Base-by-base conservation (phyloP, 495 filamentous ascomycete genomes). In the Xylaria palmicola region DNA sequence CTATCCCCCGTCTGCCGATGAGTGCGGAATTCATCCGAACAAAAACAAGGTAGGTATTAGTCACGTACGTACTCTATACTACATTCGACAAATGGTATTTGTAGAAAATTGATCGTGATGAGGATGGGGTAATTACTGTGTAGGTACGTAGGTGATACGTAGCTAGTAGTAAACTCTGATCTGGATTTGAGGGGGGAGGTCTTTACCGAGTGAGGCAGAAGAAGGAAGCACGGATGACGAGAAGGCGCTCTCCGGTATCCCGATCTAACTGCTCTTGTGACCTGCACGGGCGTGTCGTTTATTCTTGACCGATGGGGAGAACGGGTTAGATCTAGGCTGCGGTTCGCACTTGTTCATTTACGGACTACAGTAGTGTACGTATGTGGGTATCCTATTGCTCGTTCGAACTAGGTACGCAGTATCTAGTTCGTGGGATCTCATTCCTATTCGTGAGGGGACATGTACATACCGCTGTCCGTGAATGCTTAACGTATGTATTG, bases 1-100 rank as follows among this genome's bases (percentile, higher is more conserved):
- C 45, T 44, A 43, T 50, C 51, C 26, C 22, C 10, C 34, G 45
- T 47, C 56, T 37, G 34, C 13, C 24, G 9, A 12, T 13, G 37
- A 41, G 48, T 53, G 49, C 58, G 48, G 58, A 53, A 60, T 60
- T 49, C 12, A 4, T 39, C 48, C 49, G 49, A 44, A 19, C 47
- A 13, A 8, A 15, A 30, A 15, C n/a, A 43, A 26, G 12, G 19
- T 24, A n/a, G 37, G 10, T n/a, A 37, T 39, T 54, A 24, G 50
- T 40, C n/a, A 37, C 36, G 20, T 30, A 12, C 13, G 41, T 40
- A n/a, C n/a, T n/a, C n/a, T 8, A 30, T 36, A 36, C 6, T 6
- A 6, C 32, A 13, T 6, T 36, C 32, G 32, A 36, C 13, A n/a
- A 26, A 27, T 13, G 13, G 26, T 49, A 51, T 34, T n/a, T n/a